Conservation (phyloP, 2,329 filamentous ascomycete genomes). For the Aspergillus texensis region DNA sequence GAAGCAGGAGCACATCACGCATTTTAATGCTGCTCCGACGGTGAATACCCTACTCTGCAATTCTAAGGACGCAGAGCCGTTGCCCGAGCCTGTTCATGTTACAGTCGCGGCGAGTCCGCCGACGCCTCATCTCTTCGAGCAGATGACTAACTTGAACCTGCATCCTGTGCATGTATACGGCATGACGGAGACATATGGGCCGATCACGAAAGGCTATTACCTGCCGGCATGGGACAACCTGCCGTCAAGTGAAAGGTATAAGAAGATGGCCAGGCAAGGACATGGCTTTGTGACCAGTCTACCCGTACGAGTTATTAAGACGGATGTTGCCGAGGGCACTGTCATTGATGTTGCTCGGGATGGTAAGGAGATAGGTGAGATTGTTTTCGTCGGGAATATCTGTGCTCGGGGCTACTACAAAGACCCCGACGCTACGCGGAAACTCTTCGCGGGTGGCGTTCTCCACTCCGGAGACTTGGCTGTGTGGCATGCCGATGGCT, state of each 20-base stretch:
- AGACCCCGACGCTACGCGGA: constrained; percentile 79
- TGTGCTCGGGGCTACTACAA: constrained; percentile 92
- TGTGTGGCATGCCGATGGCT: constrained; percentile 88
- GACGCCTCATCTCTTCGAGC: constrained; percentile 85
- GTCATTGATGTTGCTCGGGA: constrained; percentile 69
- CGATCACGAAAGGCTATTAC: constrained; percentile 90
- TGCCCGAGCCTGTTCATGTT: constrained; percentile 75
- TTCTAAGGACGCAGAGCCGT: constrained; percentile 69
- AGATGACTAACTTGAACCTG: constrained; percentile 86
- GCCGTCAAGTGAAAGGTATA: constrained; percentile 74
- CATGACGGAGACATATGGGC: constrained; percentile 84
- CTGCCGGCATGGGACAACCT: constrained; percentile 83
- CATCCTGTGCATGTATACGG: constrained; percentile 94
- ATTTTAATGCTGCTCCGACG: constrained; percentile 94
- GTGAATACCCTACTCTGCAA: constrained; percentile 93
- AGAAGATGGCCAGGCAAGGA: constrained; percentile 89
- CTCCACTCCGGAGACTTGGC: constrained; percentile 90
- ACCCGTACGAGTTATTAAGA: constrained; percentile 79
- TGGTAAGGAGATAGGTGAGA: constrained; percentile 77
- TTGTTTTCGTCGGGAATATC: constrained; percentile 88
- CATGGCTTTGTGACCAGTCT: constrained; percentile 86
- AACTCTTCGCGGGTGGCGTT: constrained; percentile 84
- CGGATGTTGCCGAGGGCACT: constrained; percentile 67
- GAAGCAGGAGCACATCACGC: constrained; percentile 83
- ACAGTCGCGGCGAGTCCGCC: constrained; percentile 93